Conservation (phyloP, 2,329 filamentous ascomycete species). For the Colletotrichum viniferum region DNA sequence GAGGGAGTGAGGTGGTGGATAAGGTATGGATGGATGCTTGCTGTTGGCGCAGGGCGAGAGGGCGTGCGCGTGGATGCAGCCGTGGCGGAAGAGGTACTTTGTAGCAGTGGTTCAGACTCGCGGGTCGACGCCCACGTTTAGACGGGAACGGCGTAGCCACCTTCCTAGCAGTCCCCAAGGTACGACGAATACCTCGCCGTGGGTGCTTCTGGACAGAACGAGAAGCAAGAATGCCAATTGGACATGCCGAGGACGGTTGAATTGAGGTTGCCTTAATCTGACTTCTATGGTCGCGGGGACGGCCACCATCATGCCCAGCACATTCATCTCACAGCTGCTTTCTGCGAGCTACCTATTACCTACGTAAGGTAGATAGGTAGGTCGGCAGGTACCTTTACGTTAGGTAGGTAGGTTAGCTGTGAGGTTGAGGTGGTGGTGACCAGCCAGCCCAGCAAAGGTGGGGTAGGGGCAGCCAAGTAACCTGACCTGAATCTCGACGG, state of each 20-base stretch:
- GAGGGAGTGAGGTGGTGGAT: not conserved
- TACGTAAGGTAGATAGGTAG: not conserved
- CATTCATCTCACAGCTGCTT: not conserved
- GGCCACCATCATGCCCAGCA: not conserved
- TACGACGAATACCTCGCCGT: not conserved
- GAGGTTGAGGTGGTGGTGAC: not conserved
- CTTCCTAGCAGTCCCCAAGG: not conserved
- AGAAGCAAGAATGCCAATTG: not conserved
- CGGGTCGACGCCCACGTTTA: slow-evolving; percentile 12
- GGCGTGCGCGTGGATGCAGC: slow-evolving; percentile 2
- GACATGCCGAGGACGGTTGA: not conserved
- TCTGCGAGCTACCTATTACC: not conserved
- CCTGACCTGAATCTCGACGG: slow-evolving; percentile 15
- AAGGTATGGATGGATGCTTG: not conserved
- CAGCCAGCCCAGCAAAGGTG: slow-evolving; percentile 16
- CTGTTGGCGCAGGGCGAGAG: not conserved
- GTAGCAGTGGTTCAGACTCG: slow-evolving; percentile 5
- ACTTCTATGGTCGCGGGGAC: not conserved
- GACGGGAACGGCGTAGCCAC: slow-evolving; percentile 18
- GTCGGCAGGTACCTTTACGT: not conserved
- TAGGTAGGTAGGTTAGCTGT: not conserved
- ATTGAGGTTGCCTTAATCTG: not conserved
- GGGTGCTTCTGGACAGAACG: not conserved
- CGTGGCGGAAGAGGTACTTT: not conserved
- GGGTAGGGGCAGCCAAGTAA: slow-evolving; percentile 16